Evolutionary conservation across 169 alveolate genomes (phyloP).

Genomic region (Cryptosporidium meleagridis): DNA sequence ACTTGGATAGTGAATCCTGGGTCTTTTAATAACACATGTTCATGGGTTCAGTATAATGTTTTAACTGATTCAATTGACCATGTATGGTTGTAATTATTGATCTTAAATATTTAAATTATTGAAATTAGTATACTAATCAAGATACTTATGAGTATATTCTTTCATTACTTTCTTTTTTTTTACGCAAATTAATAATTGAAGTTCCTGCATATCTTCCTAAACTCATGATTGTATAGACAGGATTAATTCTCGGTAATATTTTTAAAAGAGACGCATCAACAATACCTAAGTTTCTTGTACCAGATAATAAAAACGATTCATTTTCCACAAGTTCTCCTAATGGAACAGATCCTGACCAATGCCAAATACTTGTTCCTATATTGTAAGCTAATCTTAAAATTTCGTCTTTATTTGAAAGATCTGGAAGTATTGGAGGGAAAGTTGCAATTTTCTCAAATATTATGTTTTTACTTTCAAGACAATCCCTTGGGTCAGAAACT

Average conservation of each 20-base stretch:
- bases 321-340: slow-evolving; percentile 67
- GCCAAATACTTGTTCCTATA: slow-evolving; percentile 72
- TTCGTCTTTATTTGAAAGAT: slow-evolving; percentile 32
- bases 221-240: slow-evolving; percentile 43
- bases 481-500: not conserved
- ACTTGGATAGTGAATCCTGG: slow-evolving; percentile 67
- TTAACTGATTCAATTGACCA: slow-evolving; percentile 23
- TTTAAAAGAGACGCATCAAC: slow-evolving; percentile 69
- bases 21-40: slow-evolving; percentile 56
- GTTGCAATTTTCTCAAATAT: slow-evolving; percentile 68
- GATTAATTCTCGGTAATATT: slow-evolving; percentile 56
- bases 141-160: not conserved
- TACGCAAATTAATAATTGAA: slow-evolving; percentile 28
- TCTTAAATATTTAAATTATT: not conserved
- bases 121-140: not conserved
- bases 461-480: slow-evolving; percentile 21
- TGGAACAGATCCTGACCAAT: slow-evolving; percentile 72
- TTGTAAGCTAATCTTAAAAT: slow-evolving; percentile 60
- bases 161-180: not conserved
- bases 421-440: slow-evolving; percentile 74
- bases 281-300: slow-evolving; percentile 51
- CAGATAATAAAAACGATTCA: slow-evolving; percentile 34
- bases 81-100: slow-evolving; percentile 29
- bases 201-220: slow-evolving; percentile 69
- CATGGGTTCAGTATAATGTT: slow-evolving; percentile 59